Percentiles rank a stretch among this genome's conserved stretches.
These are phyloP conservation scores for Rhizophagus clarus DNA, from an alignment of 192 early-diverging fungal species.

Conservation along the genomic window DNA sequence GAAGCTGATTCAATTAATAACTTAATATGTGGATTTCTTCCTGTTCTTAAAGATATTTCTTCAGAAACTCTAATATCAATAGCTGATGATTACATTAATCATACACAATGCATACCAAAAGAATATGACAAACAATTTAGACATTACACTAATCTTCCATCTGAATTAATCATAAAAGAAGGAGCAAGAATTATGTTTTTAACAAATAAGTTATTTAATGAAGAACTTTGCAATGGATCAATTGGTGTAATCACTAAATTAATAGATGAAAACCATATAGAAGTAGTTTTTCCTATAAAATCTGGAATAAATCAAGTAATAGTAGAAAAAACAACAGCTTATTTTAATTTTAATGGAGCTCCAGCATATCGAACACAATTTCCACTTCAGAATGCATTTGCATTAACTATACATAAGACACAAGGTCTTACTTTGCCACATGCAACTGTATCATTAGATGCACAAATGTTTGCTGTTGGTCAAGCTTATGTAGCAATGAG, in stretches of 20 bases:
- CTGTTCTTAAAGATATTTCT: no score
- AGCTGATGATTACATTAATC: no score
- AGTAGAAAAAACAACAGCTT: not conserved
- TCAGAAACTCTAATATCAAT: no score
- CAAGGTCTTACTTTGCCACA: constrained; percentile 2
- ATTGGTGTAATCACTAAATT: not conserved
- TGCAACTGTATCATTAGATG: not conserved
- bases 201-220: not conserved
- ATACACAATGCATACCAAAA: not conserved
- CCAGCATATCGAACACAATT: not conserved
- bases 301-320: not conserved
- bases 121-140: not conserved
- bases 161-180: not conserved
- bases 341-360: not conserved
- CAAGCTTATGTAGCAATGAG: constrained; percentile 19
- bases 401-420: constrained; percentile 8
- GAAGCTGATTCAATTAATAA: no score
- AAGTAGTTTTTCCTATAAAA: not conserved
- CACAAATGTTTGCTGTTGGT: not conserved
- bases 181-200: no score
- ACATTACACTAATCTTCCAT: not conserved
- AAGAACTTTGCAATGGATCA: not conserved
- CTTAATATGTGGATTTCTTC: no score
- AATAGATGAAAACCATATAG: not conserved
- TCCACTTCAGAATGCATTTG: constrained; percentile 11